Conservation (phyloP, 2,329 filamentous ascomycete species). For the Xylaria sp. region DNA sequence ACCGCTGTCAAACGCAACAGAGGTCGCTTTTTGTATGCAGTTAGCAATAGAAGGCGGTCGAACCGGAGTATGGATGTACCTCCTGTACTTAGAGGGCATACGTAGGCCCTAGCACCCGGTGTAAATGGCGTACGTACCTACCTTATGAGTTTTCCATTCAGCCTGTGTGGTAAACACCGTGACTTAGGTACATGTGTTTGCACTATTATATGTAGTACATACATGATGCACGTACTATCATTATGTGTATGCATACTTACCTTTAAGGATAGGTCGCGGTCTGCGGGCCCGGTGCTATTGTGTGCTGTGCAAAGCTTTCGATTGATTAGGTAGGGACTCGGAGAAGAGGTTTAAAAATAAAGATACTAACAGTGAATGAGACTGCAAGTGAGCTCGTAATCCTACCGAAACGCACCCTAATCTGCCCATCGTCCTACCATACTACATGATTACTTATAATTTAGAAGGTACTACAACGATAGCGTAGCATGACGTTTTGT, state of each 20-base stretch:
- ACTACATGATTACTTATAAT: background rate
- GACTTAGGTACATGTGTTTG: background rate
- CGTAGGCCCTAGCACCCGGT: background rate
- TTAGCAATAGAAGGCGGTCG: background rate
- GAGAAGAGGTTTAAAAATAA: background rate
- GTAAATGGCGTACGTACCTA: slow-evolving; percentile 5
- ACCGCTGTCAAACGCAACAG: background rate
- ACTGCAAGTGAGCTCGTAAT: slow-evolving; percentile 25
- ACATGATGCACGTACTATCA: background rate
- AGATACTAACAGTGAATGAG: slow-evolving; percentile 14
- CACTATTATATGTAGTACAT: background rate
- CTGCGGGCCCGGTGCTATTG: background rate
- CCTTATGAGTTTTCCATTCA: slow-evolving; percentile 8
- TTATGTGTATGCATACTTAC: too few species aligned
- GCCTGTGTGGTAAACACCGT: background rate
- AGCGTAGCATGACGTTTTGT: background rate
- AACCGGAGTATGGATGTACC: background rate
- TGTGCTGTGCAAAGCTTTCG: slow-evolving; percentile 13
- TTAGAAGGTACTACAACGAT: slow-evolving; percentile 6
- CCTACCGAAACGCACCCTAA: background rate
- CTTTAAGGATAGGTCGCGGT: background rate
- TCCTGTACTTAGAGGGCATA: background rate
- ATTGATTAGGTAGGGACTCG: background rate
- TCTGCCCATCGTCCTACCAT: background rate
- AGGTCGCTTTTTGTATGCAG: slow-evolving; percentile 7